Base-by-base conservation (phyloP, 2,329 filamentous ascomycete species). In the Trichocomaceae sp. region DNA sequence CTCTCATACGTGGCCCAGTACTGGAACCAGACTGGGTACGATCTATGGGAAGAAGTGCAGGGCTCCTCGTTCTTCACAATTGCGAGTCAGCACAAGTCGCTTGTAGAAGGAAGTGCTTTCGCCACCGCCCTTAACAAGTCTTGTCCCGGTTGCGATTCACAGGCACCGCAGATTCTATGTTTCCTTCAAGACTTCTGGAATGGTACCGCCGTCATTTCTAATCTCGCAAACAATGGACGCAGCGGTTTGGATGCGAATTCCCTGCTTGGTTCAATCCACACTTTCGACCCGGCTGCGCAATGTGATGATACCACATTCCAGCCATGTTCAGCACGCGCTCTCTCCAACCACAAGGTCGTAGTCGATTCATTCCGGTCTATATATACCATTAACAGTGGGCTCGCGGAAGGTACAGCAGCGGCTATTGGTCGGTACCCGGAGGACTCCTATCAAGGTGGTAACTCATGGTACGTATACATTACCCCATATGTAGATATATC, bases 1-100 rank as follows among this genome's bases (percentile, higher is more conserved):
- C 77, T 95, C 33, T 79, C 78, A 45, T 93, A 92, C 59, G 83
- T 89, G 9, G 55, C 68, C 6, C 62, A 70, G 23, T 69, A 70
- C 57, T 80, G 78, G 73, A 82, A 79, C 57, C 71, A 77, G 52
- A 78, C 78, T 3, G 78, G 77, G 5, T 93, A 83, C 63, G 89
- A 95, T 67, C 78, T 95, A 2, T 93, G 89, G 89, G 89, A 93
- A 67, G 89, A 93, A 68, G 82, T 91, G 13, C 75, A 77, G 22
- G 86, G 87, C 41, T 84, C 82, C 20, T 90, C 87, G 0, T 93
- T 91, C 75, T 95, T 92, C 71, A 93, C 88, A 1, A 73, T 84
- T 31, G 81, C 83, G 2, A 79, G 80, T 41, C 83, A 87, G 57
- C 83, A 92, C 66, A 82, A 88, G 61, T 79, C 83, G 63, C 65